A percentile compares a stretch with the other conserved stretches of the same genome.
Conservation (phyloP, 1,284 basidiomycete species). For the Rhodotorula sp. region DNA sequence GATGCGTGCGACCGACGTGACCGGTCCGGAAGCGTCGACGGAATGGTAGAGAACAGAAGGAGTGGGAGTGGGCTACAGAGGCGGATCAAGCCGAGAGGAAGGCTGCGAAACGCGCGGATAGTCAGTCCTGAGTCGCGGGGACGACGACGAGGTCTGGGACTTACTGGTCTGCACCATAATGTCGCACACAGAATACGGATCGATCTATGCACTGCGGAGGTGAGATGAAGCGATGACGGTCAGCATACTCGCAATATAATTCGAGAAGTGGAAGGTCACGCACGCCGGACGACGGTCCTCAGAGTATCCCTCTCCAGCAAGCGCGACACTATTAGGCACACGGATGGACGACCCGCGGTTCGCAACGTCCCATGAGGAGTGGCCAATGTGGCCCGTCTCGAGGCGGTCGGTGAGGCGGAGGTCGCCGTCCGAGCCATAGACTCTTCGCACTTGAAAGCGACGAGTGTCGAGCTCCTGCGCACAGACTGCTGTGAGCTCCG, state of each 20-base stretch:
- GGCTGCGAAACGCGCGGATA: too few relatives aligned
- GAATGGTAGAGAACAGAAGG: too few relatives aligned
- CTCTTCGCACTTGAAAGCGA: too few relatives aligned
- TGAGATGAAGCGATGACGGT: too few relatives aligned
- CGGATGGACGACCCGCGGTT: slow-evolving; percentile 66
- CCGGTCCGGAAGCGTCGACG: too few relatives aligned
- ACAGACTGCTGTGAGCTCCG: too few relatives aligned
- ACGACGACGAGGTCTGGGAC: too few relatives aligned
- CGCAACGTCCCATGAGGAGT: slow-evolving; percentile 73
- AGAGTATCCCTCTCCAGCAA: slow-evolving; percentile 70
- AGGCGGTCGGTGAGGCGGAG: slow-evolving; percentile 87
- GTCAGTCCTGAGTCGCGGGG: too few relatives aligned
- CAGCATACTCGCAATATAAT: background rate
- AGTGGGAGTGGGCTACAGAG: too few relatives aligned
- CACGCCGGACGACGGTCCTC: slow-evolving; percentile 83
- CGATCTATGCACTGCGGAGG: slow-evolving; percentile 45
- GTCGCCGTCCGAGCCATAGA: slow-evolving; percentile 61
- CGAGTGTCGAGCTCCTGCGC: too few relatives aligned
- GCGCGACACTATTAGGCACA: slow-evolving; percentile 45
- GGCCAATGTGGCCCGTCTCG: slow-evolving; percentile 93
- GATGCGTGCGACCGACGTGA: too few relatives aligned
- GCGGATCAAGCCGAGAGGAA: too few relatives aligned
- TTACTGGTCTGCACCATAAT: slow-evolving; percentile 46
- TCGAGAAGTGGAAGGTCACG: slow-evolving; percentile 60
- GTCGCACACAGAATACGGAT: slow-evolving; percentile 57